Evolutionary conservation across 2,329 filamentous ascomycete species (phyloP).

Genomic region (Sarocladiaceae sp.): DNA sequence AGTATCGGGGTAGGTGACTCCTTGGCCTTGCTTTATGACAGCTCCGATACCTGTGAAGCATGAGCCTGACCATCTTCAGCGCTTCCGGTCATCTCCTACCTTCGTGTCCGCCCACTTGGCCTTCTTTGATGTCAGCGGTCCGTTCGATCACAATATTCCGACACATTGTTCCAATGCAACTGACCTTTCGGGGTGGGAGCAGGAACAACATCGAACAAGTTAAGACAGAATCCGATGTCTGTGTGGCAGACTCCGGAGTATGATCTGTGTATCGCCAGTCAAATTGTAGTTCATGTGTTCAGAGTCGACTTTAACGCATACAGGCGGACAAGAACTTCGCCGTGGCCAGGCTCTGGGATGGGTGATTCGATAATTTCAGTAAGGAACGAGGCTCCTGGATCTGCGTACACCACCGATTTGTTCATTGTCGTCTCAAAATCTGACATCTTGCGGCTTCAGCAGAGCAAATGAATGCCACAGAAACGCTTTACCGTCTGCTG

Average conservation of each 20-base stretch:
- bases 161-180: not conserved
- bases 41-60: not conserved
- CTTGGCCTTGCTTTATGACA: constrained; percentile 5
- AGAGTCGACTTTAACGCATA: not conserved
- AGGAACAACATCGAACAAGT: constrained; percentile 7
- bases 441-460: not conserved
- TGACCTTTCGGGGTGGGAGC: not conserved
- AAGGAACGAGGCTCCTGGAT: not conserved
- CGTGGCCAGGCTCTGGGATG: constrained; percentile 14
- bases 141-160: not conserved
- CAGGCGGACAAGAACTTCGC: constrained; percentile 14
- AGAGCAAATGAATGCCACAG: too few relatives aligned
- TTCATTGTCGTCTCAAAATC: not conserved
- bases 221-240: constrained; percentile 14
- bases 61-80: not conserved
- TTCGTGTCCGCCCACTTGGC: constrained; percentile 5
- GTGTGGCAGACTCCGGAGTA: constrained; percentile 22
- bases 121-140: not conserved
- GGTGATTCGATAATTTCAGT: constrained; percentile 9
- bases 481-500: too few relatives aligned
- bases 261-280: too few relatives aligned
- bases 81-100: not conserved
- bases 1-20: not conserved
- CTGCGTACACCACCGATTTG: not conserved
- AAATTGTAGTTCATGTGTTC: too few relatives aligned